These are phyloP conservation scores for Hordeum marinum DNA, from an alignment of 176 grass and related monocot species.

Conservation along the genomic window DNA sequence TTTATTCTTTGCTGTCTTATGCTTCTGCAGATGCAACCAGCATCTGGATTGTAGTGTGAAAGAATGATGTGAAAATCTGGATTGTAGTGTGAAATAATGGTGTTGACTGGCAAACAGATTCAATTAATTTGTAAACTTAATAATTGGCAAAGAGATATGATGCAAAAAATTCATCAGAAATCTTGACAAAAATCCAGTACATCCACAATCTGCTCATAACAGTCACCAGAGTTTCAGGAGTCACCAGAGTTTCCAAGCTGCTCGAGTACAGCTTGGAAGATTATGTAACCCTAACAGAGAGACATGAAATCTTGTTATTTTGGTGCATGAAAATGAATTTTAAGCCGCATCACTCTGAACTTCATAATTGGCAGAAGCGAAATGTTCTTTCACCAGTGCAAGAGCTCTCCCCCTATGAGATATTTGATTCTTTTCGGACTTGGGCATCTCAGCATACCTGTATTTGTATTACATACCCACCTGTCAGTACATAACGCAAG, in stretches of 20 bases:
- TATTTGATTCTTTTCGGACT: constrained; percentile 90
- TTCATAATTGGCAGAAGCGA: constrained; percentile 55
- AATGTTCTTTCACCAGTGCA: constrained; percentile 81
- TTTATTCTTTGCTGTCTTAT: constrained; percentile 12
- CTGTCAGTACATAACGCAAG: background rate
- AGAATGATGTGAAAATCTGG: background rate
- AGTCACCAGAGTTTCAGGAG: background rate
- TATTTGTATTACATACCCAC: background rate
- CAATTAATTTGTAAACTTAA: background rate
- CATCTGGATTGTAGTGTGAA: too few relatives aligned
- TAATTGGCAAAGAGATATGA: too few relatives aligned
- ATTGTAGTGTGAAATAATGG: background rate
- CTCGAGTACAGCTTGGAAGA: too few relatives aligned
- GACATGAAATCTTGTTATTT: background rate
- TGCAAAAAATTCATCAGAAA: too few relatives aligned
- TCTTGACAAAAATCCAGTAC: too few relatives aligned
- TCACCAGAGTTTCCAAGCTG: too few relatives aligned
- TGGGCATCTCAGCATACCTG: constrained; percentile 94
- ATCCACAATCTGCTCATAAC: too few relatives aligned
- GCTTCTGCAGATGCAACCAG: background rate
- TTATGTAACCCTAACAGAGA: too few relatives aligned
- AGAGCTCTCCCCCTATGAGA: constrained; percentile 85
- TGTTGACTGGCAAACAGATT: background rate
- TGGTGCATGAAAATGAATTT: background rate
- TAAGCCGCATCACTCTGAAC: constrained; percentile 45